phyloP scores from a whole-genome alignment of 371 early-diverging fungal genomes.

The Coemansia linderi region DNA sequence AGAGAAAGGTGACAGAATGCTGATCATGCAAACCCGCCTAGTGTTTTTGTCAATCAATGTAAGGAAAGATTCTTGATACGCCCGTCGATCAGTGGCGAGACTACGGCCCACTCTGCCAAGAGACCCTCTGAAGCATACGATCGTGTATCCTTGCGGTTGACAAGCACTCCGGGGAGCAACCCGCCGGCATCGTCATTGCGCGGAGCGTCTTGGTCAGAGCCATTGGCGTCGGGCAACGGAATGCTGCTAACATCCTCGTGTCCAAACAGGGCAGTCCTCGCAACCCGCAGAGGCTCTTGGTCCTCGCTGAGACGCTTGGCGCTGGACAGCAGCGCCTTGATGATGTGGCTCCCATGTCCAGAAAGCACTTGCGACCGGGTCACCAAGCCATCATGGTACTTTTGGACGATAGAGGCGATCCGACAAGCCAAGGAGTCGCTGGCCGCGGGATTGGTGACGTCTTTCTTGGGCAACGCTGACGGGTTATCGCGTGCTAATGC shows the following conservation, averaged over 20 bases:
- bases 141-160: conserved; percentile 41
- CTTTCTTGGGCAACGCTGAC: not conserved
- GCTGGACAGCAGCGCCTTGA: conserved; percentile 32
- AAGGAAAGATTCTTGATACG: conserved; percentile 32
- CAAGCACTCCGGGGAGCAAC: conserved; percentile 29
- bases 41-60: not conserved
- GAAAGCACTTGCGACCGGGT: conserved; percentile 17
- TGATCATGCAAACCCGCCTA: not conserved
- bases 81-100: conserved; percentile 38
- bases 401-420: conserved; percentile 29
- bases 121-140: conserved; percentile 34
- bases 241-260: conserved; percentile 26
- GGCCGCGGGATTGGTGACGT: not conserved
- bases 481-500: conserved; percentile 15
- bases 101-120: conserved; percentile 42
- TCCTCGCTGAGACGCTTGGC: conserved; percentile 33
- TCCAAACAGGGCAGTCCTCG: conserved; percentile 46
- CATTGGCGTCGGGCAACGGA: conserved; percentile 4
- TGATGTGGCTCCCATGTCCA: conserved; percentile 14
- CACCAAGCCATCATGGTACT: conserved; percentile 26
- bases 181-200: conserved; percentile 48
- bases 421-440: conserved; percentile 12
- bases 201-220: conserved; percentile 8
- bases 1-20: not conserved
- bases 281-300: conserved; percentile 38